phyloP scores from a whole-genome alignment of 1,284 basidiomycete species.

The Vanrija pseudolonga region DNA sequence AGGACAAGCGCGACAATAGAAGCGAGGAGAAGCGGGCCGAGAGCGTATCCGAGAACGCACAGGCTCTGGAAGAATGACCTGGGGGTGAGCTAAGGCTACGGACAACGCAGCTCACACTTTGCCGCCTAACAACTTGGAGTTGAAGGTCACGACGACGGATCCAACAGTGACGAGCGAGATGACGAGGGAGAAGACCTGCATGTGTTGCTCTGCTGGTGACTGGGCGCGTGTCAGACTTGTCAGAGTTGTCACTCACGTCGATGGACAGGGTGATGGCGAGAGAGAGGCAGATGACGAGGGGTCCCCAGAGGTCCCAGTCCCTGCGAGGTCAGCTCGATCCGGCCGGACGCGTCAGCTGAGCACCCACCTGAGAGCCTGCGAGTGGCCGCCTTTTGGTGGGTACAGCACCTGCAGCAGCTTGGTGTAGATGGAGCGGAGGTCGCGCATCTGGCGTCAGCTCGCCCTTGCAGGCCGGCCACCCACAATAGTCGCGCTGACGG shows the following conservation, averaged over 20 bases:
- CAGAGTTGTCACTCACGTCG: slow-evolving; percentile 58
- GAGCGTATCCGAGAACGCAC: slow-evolving; percentile 84
- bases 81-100: slow-evolving; percentile 7
- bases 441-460: slow-evolving; percentile 62
- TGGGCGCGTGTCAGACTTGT: slow-evolving; percentile 38
- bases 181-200: slow-evolving; percentile 86
- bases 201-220: slow-evolving; percentile 76
- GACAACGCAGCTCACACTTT: slow-evolving; percentile 68
- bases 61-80: slow-evolving; percentile 94
- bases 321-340: slow-evolving; percentile 54
- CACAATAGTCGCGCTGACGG: slow-evolving; percentile 81
- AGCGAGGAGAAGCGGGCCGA: slow-evolving; percentile 83
- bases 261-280: slow-evolving; percentile 83
- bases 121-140: slow-evolving; percentile 92
- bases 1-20: slow-evolving; percentile 83
- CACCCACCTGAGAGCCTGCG: slow-evolving; percentile 69
- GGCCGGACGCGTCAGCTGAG: background rate
- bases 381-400: slow-evolving; percentile 66
- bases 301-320: slow-evolving; percentile 97
- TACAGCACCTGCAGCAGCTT: slow-evolving; percentile 91
- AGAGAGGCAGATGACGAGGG: slow-evolving; percentile 75
- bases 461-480: slow-evolving; percentile 37
- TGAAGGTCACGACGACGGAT: slow-evolving; percentile 81
- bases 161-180: slow-evolving; percentile 86
- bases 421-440: slow-evolving; percentile 80